Evolutionary conservation across 495 filamentous ascomycete genomes (phyloP).

Genomic region (Trichoderma gamsii): DNA sequence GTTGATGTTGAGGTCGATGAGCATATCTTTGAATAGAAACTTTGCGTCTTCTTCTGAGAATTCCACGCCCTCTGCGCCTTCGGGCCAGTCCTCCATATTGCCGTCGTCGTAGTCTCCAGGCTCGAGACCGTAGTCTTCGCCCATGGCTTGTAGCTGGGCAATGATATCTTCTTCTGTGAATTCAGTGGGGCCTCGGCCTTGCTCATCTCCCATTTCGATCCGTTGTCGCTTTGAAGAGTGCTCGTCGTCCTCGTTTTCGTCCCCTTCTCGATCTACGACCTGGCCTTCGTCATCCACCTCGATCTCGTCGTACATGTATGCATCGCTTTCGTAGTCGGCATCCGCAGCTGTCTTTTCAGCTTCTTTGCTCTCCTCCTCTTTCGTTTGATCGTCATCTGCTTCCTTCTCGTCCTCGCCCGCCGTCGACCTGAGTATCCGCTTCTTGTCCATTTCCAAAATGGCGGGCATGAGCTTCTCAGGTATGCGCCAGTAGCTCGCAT

Average conservation of each 20-base stretch:
- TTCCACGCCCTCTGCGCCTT: constrained; percentile 60
- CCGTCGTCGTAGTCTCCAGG: constrained; percentile 60
- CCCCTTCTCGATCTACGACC: constrained; percentile 22
- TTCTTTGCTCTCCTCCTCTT: constrained; percentile 9
- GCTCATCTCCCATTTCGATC: constrained; percentile 47
- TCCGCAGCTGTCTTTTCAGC: constrained; percentile 13
- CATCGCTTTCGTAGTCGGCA: constrained; percentile 40
- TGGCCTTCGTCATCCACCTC: constrained; percentile 66
- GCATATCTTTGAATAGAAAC: constrained; percentile 76
- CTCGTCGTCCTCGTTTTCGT: constrained; percentile 39
- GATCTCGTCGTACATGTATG: constrained; percentile 53
- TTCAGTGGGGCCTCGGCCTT: constrained; percentile 58
- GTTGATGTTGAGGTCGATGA: constrained; percentile 73
- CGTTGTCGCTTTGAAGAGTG: constrained; percentile 60
- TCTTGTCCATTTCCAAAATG: constrained; percentile 64
- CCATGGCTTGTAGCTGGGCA: constrained; percentile 84
- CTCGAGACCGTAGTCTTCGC: constrained; percentile 60
- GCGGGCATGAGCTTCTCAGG: constrained; percentile 76
- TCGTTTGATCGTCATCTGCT: constrained; percentile 14
- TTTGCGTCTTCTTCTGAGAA: constrained; percentile 62
- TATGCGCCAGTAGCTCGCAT: constrained; percentile 89
- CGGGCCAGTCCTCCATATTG: constrained; percentile 60
- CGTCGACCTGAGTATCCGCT: constrained; percentile 47
- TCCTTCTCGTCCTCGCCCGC: constrained; percentile 20
- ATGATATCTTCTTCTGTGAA: constrained; percentile 95